Base-by-base conservation (phyloP, 495 filamentous ascomycete species). In the Parathielavia appendiculata region DNA sequence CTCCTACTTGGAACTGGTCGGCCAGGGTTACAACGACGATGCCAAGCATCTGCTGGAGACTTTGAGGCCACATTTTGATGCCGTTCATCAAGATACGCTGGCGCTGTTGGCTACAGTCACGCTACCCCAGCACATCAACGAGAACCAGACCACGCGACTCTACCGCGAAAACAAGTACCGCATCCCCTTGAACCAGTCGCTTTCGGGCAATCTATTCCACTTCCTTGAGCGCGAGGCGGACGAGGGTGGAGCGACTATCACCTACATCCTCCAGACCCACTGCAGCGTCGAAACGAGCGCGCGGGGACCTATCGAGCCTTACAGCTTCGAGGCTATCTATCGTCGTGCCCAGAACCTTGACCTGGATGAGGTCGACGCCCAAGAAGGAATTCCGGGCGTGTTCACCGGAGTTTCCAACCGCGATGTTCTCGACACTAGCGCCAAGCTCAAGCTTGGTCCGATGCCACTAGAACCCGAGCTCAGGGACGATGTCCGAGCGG, bases 321-420 rank as follows among this genome's bases (percentile, higher is more conserved):
- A 83, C 60, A 91, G 87, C 68, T 90, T 96, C 62, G 86, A 90
- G 56, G 82, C 86, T 5, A 83, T 96, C 66, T 77, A 89, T n/a
- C 83, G 82, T n/a, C 80, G 85, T 39, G 61, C 69, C 20, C 73
- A 70, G 46, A 75, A 75, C 36, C 55, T 69, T 10, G 73, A 76
- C 13, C 76, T 81, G 1, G 86, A 84, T 12, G 87, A 92, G 41
- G 86, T 87, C 12, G 84, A 88, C 35, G 86, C 93, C 65, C 87
- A 93, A 63, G 93, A 98, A 69, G 93, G 93, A 38, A 97, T 98
- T 60, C 89, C 90, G 0, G 95, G 95, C 6, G 86, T 95, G 48
- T 86, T 91, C 59, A 90, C 89, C 1, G 93, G 93, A 0, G 88
- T 91, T 4, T 83, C 85, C 22, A 91, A 92, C 62, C 83, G 82